Base-by-base conservation (phyloP, 495 filamentous ascomycete genomes). In the Penicillium canariense region DNA sequence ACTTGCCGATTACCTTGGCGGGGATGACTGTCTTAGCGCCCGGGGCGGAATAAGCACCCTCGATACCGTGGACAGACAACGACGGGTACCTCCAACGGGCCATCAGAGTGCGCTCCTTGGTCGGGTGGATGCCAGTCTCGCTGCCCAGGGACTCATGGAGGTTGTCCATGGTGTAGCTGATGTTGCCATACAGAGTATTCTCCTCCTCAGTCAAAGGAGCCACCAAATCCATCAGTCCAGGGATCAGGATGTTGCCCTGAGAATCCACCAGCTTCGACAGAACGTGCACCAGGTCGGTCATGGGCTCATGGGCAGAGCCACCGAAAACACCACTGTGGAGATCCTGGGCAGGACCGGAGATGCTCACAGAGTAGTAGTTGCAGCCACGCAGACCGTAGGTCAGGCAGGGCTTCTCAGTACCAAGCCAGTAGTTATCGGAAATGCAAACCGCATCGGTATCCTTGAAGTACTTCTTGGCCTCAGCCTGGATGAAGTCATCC, bases 381-480 rank as follows among this genome's bases (percentile, higher is more conserved):
- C 88, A 92, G 11, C 94, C 94, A 38, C 94, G 88, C n/a, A 99
- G 84, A 36, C 95, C 95, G 70, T 99, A 99, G 10, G 95, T 97
- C 51, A 99, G 73, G 62, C 95, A 99, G 2, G 95, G 95, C 74
- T 96, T 96, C 81, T 97, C 89, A 6, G 94, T 96, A 30, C 94
- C 94, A 14, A 99, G 86, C 95, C 95, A 99, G 84, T 99, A 99
- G 79, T 99, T 99, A 73, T 99, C 95, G 45, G 89, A 95, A 64
- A 99, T 99, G 78, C 95, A 97, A 17, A 96, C 92, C 5, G 92
- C 95, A 56, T 99, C 95, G 5, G 90, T 84, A 59, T 96, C 93
- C 59, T 88, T 89, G 76, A 99, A 99, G 79, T 83, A 97, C 50
- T 85, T 84, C 76, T 92, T 90, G 59, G 83, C 87, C 74, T 99